These are phyloP conservation scores for Parastagonospora avenae DNA, from an alignment of 2,329 filamentous ascomycete species.

Conservation along the genomic window DNA sequence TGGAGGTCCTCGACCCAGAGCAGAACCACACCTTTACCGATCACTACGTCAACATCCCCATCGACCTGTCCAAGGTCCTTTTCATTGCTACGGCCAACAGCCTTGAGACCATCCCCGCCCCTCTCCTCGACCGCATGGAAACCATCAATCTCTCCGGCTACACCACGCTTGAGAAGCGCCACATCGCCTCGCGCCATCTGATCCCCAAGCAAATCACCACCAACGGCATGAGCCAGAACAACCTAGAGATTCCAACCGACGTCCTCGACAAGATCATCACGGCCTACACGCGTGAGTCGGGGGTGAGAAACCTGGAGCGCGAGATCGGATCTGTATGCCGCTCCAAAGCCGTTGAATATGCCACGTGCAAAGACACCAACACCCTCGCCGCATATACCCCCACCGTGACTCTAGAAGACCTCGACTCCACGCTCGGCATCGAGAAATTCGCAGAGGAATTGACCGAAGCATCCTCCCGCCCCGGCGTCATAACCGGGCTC, in stretches of 20 bases:
- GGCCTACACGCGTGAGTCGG: slow-evolving; percentile 93
- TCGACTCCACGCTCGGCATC: slow-evolving; percentile 89
- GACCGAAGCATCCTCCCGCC: slow-evolving; percentile 78
- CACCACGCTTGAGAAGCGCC: slow-evolving; percentile 94
- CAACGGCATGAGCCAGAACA: slow-evolving; percentile 79
- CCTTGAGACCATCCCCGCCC: slow-evolving; percentile 92
- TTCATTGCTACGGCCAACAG: slow-evolving; percentile 98
- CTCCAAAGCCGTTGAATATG: slow-evolving; percentile 83
- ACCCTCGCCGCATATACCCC: slow-evolving; percentile 71
- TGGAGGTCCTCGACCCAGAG: slow-evolving; percentile 95
- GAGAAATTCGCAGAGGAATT: slow-evolving; percentile 96
- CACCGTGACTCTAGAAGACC: slow-evolving; percentile 73
- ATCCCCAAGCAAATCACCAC: slow-evolving; percentile 93
- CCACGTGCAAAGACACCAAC: slow-evolving; percentile 81
- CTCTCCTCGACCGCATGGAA: slow-evolving; percentile 95
- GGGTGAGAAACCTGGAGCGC: slow-evolving; percentile 93
- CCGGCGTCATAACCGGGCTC: slow-evolving; percentile 92
- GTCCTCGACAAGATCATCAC: slow-evolving; percentile 96
- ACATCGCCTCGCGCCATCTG: slow-evolving; percentile 92
- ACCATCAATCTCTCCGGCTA: slow-evolving; percentile 92
- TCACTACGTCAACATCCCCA: slow-evolving; percentile 94
- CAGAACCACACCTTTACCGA: slow-evolving; percentile 95
- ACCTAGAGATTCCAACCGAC: slow-evolving; percentile 77
- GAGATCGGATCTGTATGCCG: slow-evolving; percentile 95
- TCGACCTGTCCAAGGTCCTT: slow-evolving; percentile 93